Conservation (phyloP, 2,329 filamentous ascomycete species). For the Aspergillus aculeatus region DNA sequence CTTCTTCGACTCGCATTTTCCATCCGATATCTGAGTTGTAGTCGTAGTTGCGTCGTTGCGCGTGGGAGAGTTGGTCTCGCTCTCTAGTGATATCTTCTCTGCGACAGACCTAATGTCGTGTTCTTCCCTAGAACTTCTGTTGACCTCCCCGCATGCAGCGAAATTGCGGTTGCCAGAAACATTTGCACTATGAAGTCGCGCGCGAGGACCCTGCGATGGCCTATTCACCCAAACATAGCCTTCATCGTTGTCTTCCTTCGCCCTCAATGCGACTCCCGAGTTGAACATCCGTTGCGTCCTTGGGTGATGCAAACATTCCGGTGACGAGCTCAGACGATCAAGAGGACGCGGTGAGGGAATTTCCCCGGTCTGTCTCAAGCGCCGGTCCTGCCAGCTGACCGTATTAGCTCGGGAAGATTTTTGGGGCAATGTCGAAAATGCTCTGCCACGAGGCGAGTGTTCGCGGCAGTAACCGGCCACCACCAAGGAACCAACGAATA, state of each 20-base stretch:
- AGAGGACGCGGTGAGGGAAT: conserved; percentile 19
- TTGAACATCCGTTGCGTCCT: conserved; percentile 30
- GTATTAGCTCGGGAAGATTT: conserved; percentile 19
- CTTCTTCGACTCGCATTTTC: neutral
- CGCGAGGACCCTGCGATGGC: conserved; percentile 1
- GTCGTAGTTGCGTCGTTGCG: neutral
- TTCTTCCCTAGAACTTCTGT: neutral
- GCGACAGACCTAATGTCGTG: neutral
- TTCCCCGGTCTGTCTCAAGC: conserved; percentile 16
- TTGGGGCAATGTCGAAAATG: conserved; percentile 27
- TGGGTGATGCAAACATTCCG: conserved; percentile 17
- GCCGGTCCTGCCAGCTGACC: conserved; percentile 19
- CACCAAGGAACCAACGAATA: conserved; percentile 56
- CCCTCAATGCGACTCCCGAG: conserved; percentile 23
- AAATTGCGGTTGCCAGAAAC: neutral
- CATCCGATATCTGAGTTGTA: neutral
- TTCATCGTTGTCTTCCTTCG: conserved; percentile 22
- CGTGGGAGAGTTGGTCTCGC: neutral
- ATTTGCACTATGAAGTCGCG: conserved; percentile 3
- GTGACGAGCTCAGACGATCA: conserved; percentile 19
- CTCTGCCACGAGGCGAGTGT: conserved; percentile 42
- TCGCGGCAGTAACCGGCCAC: conserved; percentile 52
- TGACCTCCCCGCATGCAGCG: neutral
- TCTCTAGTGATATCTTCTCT: neutral
- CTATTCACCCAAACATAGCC: conserved; percentile 10